Base-by-base conservation (phyloP, 2,329 filamentous ascomycete genomes). In the Rutstroemia sp. region DNA sequence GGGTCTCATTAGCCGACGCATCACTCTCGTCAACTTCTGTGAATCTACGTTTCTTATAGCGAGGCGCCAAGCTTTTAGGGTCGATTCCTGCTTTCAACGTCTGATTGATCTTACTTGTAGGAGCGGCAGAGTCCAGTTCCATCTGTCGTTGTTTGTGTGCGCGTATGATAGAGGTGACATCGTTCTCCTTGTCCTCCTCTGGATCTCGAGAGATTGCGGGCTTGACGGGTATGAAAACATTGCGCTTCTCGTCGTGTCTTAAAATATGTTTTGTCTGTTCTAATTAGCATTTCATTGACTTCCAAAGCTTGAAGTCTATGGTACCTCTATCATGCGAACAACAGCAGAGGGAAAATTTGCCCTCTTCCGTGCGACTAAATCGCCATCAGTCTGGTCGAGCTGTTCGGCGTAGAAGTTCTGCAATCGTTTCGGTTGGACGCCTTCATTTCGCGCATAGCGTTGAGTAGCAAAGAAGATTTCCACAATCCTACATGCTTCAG, bases 1-100 rank as follows among this genome's bases (percentile, higher is more conserved):
- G 38, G 17, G 37, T 41, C 6, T 42, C 46, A 10, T 50, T 37
- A 1, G 23, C 52, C 19, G 52, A 55, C 16, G 23, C 38, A 44
- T 55, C 52, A 37, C 52, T 55, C 39, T 50, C 52, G 9, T 41
- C 38, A 8, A 55, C 46, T 23, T 55, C 46, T 6, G 47, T 42
- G 39, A 55, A 47, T 37, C 46, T 55, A 23, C 52, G 38, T 34
- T 44, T 55, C 42, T 30, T 55, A 3, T 42, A 41, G 19, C 27
- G 48, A 2, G 52, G 46, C 4, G 25, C 52, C 25, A 50, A 44
- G 30, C 38, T 46, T 50, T 55, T 50, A 17, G 46, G 52, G 25
- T 50, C 52, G 34, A 55, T 55, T 14, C 52, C 46, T 4, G 45
- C 46, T 14, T 8, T 44, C n/a, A 55, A 21, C 3, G 25, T 50